Evolutionary conservation across 441 rosid species (phyloP).

Genomic region (Bruguiera hainesii): DNA sequence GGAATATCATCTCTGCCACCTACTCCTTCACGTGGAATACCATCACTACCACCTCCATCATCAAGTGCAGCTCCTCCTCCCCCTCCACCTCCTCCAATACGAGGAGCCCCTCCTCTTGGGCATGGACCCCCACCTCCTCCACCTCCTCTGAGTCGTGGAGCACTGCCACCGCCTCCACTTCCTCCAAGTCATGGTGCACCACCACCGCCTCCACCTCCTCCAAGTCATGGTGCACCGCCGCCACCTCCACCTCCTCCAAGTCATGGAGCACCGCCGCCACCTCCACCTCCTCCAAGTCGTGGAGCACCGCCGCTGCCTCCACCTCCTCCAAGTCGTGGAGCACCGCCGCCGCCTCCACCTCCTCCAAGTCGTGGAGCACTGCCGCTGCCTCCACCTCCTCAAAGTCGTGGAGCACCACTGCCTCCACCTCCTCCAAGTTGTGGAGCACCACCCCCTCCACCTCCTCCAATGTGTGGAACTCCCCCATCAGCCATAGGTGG

Average conservation of each 20-base stretch:
- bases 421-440: conserved; percentile 21
- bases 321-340: conserved; percentile 15
- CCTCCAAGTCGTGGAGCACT: conserved; percentile 21
- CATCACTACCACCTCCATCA: conserved; percentile 18
- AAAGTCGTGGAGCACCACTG: conserved; percentile 24
- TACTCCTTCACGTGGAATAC: conserved; percentile 19
- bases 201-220: conserved; percentile 24
- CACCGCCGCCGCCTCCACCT: conserved; percentile 19
- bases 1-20: conserved; percentile 25
- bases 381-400: conserved; percentile 31
- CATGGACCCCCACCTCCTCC: conserved; percentile 42
- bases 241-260: conserved; percentile 45
- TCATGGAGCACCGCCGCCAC: conserved; percentile 18
- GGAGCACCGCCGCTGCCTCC: conserved; percentile 24
- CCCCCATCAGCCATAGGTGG: conserved; percentile 29
- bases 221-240: conserved; percentile 20
- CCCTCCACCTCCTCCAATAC: conserved; percentile 36
- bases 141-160: conserved; percentile 6
- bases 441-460: conserved; percentile 41
- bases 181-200: conserved; percentile 28
- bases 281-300: conserved; percentile 49
- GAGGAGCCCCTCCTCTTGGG: conserved; percentile 25
- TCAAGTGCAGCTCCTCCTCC: conserved; percentile 19
- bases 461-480: conserved; percentile 44
- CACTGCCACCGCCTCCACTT: conserved; percentile 22